Evolutionary conservation across 1,284 basidiomycete species (phyloP), one percentile per base, ranked within the genome.

Genomic region (Porogramme epimiltina): DNA sequence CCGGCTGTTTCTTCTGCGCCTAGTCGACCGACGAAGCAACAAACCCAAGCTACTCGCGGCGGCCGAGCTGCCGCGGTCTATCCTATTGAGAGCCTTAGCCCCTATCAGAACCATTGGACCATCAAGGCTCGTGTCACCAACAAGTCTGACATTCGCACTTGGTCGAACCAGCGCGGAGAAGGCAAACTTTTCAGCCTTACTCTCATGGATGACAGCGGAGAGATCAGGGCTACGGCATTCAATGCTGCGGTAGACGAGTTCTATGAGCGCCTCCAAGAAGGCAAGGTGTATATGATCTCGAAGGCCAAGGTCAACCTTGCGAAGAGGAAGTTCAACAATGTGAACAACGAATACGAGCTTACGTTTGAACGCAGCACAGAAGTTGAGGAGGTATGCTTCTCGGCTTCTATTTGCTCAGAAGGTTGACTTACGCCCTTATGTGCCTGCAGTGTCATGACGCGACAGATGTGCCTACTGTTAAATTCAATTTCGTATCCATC

Each of bases 51-150:
- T 52, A 55, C 47, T 49, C 59, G 55, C 4, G 45, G 46, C 10
- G 61, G 66, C 51, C 58, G 66, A 47, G 56, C 55, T 10, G 62
- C 60, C 62, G 84, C 78, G 59, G 79, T 86, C 52, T 91, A 84
- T 70, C 95, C 95, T 3, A 99, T 99, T 62, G 95, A 98, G 66
- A 91, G 89, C 4, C 81, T 99, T 44, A 96, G 91, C 63, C 97
- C 96, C 6, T 99, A 98, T 69, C 93, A 97, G 71, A 98, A 97
- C 75, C 95, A 95, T 67, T 97, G 95, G 96, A 96, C 92, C 3
- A 98, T 99, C 79, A 95, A 95, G 69, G 97, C 94, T 22, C 88
- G 94, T 45, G 93, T 98, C 42, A 92, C 87, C 2, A 84, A 91
- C 62, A 98, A 96, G 73, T 86, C 85, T 0, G 96, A 98, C 0